Evolutionary conservation across 2,329 filamentous ascomycete genomes (phyloP).

Genomic region (Magnaporthiopsis incrustans): DNA sequence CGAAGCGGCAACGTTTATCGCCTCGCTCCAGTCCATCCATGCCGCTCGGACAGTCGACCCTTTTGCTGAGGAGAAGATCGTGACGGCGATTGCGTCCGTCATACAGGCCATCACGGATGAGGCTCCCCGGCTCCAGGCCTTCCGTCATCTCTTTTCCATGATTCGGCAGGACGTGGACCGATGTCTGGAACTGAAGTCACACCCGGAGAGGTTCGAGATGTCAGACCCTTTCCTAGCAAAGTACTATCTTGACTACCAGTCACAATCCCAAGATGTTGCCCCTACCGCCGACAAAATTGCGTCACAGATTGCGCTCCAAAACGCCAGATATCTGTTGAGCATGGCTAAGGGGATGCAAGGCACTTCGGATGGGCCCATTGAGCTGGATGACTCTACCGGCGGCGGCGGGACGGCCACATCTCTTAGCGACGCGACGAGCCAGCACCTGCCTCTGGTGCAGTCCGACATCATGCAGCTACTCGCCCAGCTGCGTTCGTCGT

Average conservation of each 20-base stretch:
- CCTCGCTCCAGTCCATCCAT: conserved; percentile 62
- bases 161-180: conserved; percentile 54
- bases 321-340: conserved; percentile 59
- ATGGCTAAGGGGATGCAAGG: conserved; percentile 68
- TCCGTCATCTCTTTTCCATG: conserved; percentile 51
- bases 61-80: conserved; percentile 62
- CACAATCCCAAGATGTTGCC: conserved; percentile 10
- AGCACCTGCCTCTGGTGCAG: conserved; percentile 30
- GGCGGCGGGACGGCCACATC: conserved; percentile 9
- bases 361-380: conserved; percentile 56
- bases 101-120: conserved; percentile 62
- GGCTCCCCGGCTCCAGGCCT: conserved; percentile 41
- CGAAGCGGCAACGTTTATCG: conserved; percentile 60
- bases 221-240: conserved; percentile 9
- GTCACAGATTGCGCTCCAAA: conserved; percentile 41
- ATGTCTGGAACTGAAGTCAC: conserved; percentile 27
- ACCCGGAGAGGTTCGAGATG: conserved; percentile 18
- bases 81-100: conserved; percentile 67
- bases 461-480: conserved; percentile 38
- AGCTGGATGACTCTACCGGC: conserved; percentile 44
- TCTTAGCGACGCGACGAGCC: conserved; percentile 10
- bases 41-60: conserved; percentile 53
- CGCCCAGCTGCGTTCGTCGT: conserved; percentile 38
- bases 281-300: conserved; percentile 33
- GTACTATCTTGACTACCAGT: conserved; percentile 11